Conservation (phyloP, 2,329 filamentous ascomycete species). For the Neofusicoccum kwambonambiense region DNA sequence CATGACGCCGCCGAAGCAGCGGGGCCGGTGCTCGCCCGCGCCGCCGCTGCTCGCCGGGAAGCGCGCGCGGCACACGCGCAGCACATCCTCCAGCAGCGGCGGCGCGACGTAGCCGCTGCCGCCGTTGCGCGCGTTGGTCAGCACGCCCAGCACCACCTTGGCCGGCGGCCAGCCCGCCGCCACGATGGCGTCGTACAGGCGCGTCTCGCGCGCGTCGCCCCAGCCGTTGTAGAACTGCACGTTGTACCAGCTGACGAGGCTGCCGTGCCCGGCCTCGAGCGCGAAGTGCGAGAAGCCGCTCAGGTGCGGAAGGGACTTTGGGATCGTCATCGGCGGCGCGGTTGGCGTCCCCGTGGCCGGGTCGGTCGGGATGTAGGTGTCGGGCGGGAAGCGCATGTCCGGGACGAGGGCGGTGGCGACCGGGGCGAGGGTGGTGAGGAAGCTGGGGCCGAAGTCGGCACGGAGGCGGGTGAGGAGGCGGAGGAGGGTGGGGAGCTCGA, state of each 20-base stretch:
- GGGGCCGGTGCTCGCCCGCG: conserved; percentile 17
- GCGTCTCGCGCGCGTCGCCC: conserved; percentile 61
- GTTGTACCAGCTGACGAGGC: conserved; percentile 79
- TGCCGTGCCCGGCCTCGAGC: conserved; percentile 56
- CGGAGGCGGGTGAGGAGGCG: conserved; percentile 50
- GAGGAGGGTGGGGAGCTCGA: conserved; percentile 64
- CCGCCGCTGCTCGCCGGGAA: conserved; percentile 41
- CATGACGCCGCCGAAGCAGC: conserved; percentile 78
- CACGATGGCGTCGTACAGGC: conserved; percentile 54
- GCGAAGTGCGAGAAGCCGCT: conserved; percentile 79
- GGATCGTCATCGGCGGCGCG: conserved; percentile 33
- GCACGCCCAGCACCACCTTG: conserved; percentile 75
- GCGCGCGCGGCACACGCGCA: conserved; percentile 56
- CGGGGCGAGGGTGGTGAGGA: conserved; percentile 78
- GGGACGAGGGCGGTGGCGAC: conserved; percentile 72
- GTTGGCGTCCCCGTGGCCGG: conserved; percentile 28
- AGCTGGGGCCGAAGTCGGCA: conserved; percentile 65
- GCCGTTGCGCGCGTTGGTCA: conserved; percentile 77
- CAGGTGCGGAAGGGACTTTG: conserved; percentile 55
- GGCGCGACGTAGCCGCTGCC: conserved; percentile 57
- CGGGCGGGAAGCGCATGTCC: conserved; percentile 32
- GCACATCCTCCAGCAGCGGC: conserved; percentile 55
- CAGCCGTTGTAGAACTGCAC: conserved; percentile 92
- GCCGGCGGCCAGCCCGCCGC: conserved; percentile 68
- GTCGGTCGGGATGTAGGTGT: conserved; percentile 24